Conservation (phyloP, 306 rosid species). For the Vigna mungo region DNA sequence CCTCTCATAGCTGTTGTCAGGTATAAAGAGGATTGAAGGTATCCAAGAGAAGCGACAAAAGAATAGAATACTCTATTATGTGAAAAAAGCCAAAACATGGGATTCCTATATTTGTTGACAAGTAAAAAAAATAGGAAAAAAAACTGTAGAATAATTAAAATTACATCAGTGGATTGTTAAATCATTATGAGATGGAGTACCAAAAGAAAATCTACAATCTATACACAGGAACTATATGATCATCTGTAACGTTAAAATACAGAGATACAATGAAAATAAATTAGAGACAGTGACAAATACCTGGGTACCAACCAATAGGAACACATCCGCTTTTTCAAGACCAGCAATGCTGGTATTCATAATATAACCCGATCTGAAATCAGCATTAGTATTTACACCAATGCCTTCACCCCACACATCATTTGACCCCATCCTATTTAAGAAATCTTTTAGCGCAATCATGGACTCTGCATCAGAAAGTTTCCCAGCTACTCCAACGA, state of each 20-base stretch:
- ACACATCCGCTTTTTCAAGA: conserved; percentile 93
- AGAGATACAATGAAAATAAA: conserved; percentile 20
- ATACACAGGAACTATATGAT: conserved; percentile 33
- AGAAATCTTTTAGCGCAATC: conserved; percentile 93
- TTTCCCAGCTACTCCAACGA: conserved; percentile 91
- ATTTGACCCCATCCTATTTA: conserved; percentile 90
- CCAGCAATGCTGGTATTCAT: conserved; percentile 88
- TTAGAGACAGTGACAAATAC: conserved; percentile 47
- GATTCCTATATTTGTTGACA: background rate
- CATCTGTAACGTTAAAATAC: conserved; percentile 26
- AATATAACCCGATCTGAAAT: conserved; percentile 90
- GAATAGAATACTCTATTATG: background rate
- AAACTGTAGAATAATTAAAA: no score
- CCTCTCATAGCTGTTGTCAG: conserved; percentile 3
- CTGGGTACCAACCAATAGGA: conserved; percentile 97
- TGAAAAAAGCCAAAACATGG: background rate
- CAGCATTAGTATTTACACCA: conserved; percentile 71
- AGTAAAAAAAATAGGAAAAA: background rate
- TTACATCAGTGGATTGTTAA: background rate
- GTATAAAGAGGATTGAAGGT: background rate
- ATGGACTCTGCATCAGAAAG: conserved; percentile 97
- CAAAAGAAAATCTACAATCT: background rate
- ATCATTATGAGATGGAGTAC: conserved; percentile 5
- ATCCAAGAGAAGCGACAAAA: background rate
- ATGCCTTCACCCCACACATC: conserved; percentile 95